Percentiles rank a stretch among this genome's conserved stretches.
These are phyloP conservation scores for Pelargonium exstipulatum DNA, from an alignment of 441 rosid genomes.

Conservation along the genomic window DNA sequence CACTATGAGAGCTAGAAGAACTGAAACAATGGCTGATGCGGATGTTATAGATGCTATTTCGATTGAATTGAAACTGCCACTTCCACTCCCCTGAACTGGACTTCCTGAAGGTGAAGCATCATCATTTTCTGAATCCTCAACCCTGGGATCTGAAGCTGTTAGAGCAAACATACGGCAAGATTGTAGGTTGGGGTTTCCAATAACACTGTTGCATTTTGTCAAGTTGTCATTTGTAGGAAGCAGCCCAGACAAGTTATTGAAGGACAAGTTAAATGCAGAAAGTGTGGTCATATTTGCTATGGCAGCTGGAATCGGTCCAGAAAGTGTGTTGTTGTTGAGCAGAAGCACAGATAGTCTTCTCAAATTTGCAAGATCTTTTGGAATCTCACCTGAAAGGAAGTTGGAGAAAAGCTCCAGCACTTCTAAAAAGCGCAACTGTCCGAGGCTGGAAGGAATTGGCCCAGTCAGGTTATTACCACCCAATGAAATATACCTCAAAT, in stretches of 20 bases:
- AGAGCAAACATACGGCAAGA: slow-evolving; percentile 39
- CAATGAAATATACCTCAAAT: slow-evolving; percentile 43
- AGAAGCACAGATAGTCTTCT: slow-evolving; percentile 44
- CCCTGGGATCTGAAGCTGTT: slow-evolving; percentile 30
- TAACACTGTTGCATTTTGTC: slow-evolving; percentile 41
- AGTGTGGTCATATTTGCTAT: slow-evolving; percentile 40
- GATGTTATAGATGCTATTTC: slow-evolving; percentile 80
- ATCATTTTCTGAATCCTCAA: slow-evolving; percentile 20
- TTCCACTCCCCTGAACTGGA: slow-evolving; percentile 17
- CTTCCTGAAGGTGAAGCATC: slow-evolving; percentile 22
- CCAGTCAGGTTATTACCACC: slow-evolving; percentile 47
- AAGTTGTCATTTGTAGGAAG: slow-evolving; percentile 36
- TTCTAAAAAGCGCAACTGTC: slow-evolving; percentile 33
- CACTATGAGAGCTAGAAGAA: slow-evolving; percentile 57
- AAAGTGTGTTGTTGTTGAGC: slow-evolving; percentile 50
- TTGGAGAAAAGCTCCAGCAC: slow-evolving; percentile 52
- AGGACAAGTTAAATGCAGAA: slow-evolving; percentile 46
- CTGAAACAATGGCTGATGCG: slow-evolving; percentile 68
- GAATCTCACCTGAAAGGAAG: slow-evolving; percentile 49
- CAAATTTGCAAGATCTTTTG: slow-evolving; percentile 39
- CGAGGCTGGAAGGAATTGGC: slow-evolving; percentile 42
- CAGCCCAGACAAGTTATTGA: slow-evolving; percentile 53
- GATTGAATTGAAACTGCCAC: slow-evolving; percentile 43
- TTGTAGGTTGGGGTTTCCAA: slow-evolving; percentile 47
- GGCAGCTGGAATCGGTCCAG: slow-evolving; percentile 50